Evolutionary conservation across 2,329 filamentous ascomycete species (phyloP).

Genomic region (Tolypocladium cylindrosporum): DNA sequence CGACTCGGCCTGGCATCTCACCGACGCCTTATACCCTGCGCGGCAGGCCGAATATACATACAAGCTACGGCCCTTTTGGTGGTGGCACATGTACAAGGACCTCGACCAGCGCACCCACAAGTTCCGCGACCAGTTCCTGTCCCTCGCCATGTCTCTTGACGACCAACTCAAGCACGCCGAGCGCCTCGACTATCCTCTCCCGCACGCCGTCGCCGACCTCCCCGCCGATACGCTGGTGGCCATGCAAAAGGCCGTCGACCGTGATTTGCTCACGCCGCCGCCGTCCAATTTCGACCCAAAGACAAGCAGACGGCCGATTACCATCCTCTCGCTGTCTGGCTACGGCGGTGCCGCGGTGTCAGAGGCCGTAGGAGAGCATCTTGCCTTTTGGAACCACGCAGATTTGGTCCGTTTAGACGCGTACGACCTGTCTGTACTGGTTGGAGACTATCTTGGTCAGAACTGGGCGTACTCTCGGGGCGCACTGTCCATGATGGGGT

Average conservation of each 20-base stretch:
- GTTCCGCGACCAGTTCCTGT: slow-evolving; percentile 18
- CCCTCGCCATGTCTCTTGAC: slow-evolving; percentile 15
- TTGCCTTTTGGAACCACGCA: slow-evolving; percentile 51
- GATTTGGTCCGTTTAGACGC: slow-evolving; percentile 61
- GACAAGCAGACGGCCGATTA: slow-evolving; percentile 26
- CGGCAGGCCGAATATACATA: slow-evolving; percentile 24
- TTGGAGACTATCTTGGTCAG: slow-evolving; percentile 61
- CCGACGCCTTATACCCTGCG: slow-evolving; percentile 22
- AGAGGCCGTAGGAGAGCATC: slow-evolving; percentile 46
- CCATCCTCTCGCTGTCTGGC: slow-evolving; percentile 25
- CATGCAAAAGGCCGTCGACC: slow-evolving; percentile 15
- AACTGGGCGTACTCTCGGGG: slow-evolving; percentile 38
- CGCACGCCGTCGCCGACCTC: slow-evolving; percentile 24
- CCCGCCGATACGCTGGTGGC: slow-evolving; percentile 21
- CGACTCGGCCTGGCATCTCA: slow-evolving; percentile 25
- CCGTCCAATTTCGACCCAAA: slow-evolving; percentile 20
- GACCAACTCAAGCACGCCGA: slow-evolving; percentile 19
- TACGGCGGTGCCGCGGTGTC: slow-evolving; percentile 27
- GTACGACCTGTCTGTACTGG: slow-evolving; percentile 58
- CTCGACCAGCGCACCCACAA: slow-evolving; percentile 17
- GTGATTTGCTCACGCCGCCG: slow-evolving; percentile 17
- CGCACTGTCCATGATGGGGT: slow-evolving; percentile 43
- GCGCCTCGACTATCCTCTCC: slow-evolving; percentile 19
- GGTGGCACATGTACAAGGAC: slow-evolving; percentile 28
- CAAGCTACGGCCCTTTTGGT: slow-evolving; percentile 26